Evolutionary conservation across 1,284 basidiomycete genomes (phyloP), one percentile per base, ranked within the genome.

Genomic region (Melampsora americana): DNA sequence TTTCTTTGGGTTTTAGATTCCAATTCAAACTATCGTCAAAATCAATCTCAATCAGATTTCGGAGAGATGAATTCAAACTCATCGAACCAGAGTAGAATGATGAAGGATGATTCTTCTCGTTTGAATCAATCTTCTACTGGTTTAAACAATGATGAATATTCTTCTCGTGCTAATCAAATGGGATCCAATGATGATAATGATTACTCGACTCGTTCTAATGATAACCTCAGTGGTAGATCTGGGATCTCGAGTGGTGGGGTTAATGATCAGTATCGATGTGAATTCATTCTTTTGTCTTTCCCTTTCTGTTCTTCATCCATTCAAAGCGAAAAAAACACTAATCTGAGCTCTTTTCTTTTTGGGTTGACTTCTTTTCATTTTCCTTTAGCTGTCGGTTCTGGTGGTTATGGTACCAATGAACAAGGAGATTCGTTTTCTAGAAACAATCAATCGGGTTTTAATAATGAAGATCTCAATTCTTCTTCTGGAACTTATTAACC

Each of bases 371-470:
- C 18, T 16, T 50, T 64, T 64, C 20, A n/a, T 32, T 44, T 35
- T 23, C 32, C 44, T 7, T 4, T 42, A 71, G 69, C 69, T 20
- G 60, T 64, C 26, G 64, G 60, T 26, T 71, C 69, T 3, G 69
- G 69, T 18, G 69, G 69, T 44, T 71, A 71, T 39, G 69, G 69
- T 32, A 35, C 69, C 16, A 71, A 71, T 30, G 26, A 59, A 18
- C 69, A 71, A 39, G 69, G 69, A n/a, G 69, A 71, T 61, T 71
- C 69, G 18, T 71, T 46, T 59, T 71, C 69, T 5, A 61, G 69
- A 48, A 46, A 50, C 26, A 71, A 71, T 64, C 69, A 71, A 64
- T 23, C 60, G n/a, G 69, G 69, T 28, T 71, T 71, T 39, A 61
- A 71, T 30, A 71, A 71, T 56, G 69, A 70, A 56, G 50, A 20